phyloP scores from a whole-genome alignment of 139 green algal genomes.

The Haematococcus sp. region DNA sequence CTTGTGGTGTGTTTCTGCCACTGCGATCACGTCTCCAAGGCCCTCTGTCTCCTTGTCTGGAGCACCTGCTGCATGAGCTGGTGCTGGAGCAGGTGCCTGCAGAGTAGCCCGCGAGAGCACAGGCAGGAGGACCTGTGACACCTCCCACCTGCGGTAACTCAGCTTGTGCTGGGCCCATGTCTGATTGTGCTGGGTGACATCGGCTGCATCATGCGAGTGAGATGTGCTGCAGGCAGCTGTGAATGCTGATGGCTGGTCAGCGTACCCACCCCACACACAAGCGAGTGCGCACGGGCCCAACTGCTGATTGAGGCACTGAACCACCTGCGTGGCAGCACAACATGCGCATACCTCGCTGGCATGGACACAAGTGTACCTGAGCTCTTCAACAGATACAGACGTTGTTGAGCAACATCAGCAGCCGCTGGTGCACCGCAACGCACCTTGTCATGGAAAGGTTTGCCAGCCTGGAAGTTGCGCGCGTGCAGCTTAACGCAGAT shows the following conservation, averaged over 20 bases:
- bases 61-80: too few species aligned
- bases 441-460: conserved; percentile 3
- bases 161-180: neutral
- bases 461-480: neutral
- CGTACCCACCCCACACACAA: neutral
- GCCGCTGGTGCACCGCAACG: too few species aligned
- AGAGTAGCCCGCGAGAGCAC: neutral
- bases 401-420: too few species aligned
- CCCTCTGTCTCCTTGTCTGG: too few species aligned
- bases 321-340: conserved; percentile 7
- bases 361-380: too few species aligned
- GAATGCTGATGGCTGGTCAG: neutral
- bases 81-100: too few species aligned
- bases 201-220: too few species aligned
- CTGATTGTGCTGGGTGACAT: neutral
- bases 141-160: neutral
- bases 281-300: neutral
- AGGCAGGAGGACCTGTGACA: neutral
- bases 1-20: too few species aligned
- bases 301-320: neutral
- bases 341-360: too few species aligned
- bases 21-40: too few species aligned
- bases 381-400: too few species aligned
- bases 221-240: neutral
- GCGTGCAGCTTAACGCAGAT: conserved; percentile 4